Evolutionary conservation across 2,329 filamentous ascomycete genomes (phyloP), one percentile per base, ranked within the genome.

Genomic region (Colletotrichum scovillei): DNA sequence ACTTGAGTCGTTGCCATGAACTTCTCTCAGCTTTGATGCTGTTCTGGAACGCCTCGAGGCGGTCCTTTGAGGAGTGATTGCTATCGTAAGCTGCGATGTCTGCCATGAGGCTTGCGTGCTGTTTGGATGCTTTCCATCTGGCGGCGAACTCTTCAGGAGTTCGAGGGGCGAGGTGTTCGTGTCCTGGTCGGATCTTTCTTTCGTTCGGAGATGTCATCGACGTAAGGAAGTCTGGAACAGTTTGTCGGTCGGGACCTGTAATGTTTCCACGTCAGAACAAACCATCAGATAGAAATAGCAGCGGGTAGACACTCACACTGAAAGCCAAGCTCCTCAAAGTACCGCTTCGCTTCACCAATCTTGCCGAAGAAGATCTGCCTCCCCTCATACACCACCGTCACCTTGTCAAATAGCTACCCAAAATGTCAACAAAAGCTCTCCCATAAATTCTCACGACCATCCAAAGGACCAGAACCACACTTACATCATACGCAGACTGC

Each of bases 221-320:
- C 8, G 92, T 94, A 32, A 94, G 81, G 81, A 94, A 94, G 79
- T 94, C 93, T 1, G 92, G 89, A 0, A 92, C 93, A 0, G 92
- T 94, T 75, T 91, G 81, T 4, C 85, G 78, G 0, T 79, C 76
- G 0, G 83, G 82, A 24, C 80, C 74, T 75, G 14, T 0, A 24
- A 0, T 22, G 2, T 6, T 5, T 5, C 5, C 55, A 7, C 1
- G 53, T 72, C 63, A 65, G 55, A 49, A 49, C 42, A 4, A 49
- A n/a, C 2, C 2, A 24, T 3, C 19, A 7, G 12, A 0, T 16
- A 2, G 4, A 6, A 9, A 14, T 6, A 19, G 22, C 1, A 32
- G 24, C 9, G 0, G 8, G 1, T 28, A 14, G 19, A 2, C 5
- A 42, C 64, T 53, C n/a, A 1, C 92, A 94, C 74, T 91, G 79